Evolutionary conservation across 352 stramenopile species (phyloP), one percentile per base, ranked within the genome.

Genomic region (Pythium vanterpoolii): DNA sequence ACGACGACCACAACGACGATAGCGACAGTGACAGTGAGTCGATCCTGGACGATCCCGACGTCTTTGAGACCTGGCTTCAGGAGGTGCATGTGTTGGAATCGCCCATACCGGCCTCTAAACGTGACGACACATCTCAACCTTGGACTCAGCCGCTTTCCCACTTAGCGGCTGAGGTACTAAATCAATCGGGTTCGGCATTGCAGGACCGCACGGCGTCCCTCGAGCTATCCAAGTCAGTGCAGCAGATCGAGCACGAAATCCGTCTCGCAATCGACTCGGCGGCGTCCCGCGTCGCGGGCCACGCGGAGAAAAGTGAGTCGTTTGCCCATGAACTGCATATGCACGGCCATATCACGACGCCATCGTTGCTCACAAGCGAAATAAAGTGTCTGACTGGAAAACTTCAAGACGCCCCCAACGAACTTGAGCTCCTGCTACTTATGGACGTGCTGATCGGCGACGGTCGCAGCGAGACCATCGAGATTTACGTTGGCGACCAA

Each of bases 361-460:
- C 42, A 58, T 48, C 50, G 28, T 13, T 16, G 34, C 34, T 18
- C 34, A 18, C 34, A 18, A 42, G 18, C 13, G 5, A 23, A 42
- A 42, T 9, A 42, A 42, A 42, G 13, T 52, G 27, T 21, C 42
- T 18, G 31, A 36, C 31, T 6, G n/a, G n/a, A 10, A 42, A 42
- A 42, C 6, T 45, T 30, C 42, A 30, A 9, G 40, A 27, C 7
- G 40, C 23, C 18, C 1, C 21, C 43, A 50, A 50, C 43, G 45
- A 51, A 51, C 33, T 27, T 2, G 76, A 91, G 47, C 66, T 93
- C 16, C 60, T 91, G 40, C 44, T 93, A 11, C 34, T 91, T 39
- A 89, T 93, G 74, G 84, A 93, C 28, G 72, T 93, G 3, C 69
- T 91, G 33, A 90, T 92, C 45, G 73, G 76, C 13, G 71, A 89